Conservation (phyloP, 345 rosid genomes). For the Eucalyptus cladocalyx region DNA sequence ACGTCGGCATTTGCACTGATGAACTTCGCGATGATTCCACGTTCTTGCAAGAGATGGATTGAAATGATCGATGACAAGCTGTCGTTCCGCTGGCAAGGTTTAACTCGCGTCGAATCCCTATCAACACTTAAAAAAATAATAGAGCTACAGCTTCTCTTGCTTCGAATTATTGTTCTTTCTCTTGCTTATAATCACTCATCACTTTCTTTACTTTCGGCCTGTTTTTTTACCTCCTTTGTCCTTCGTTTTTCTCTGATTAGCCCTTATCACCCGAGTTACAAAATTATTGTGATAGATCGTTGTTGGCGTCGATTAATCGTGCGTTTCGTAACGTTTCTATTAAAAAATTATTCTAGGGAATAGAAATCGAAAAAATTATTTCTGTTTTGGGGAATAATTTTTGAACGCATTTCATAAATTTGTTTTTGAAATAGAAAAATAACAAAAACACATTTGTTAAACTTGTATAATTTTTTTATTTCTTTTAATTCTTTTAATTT, state of each 20-base stretch:
- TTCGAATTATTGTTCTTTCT: not conserved
- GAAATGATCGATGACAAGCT: not conserved
- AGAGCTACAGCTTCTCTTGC: not conserved
- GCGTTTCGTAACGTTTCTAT: too few species aligned
- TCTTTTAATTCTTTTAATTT: too few species aligned
- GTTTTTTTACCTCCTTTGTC: not conserved
- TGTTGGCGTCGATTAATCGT: not conserved
- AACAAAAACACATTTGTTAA: too few species aligned
- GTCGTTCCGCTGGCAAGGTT: not conserved
- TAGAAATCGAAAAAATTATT: too few species aligned
- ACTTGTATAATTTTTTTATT: too few species aligned
- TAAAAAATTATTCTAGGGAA: too few species aligned
- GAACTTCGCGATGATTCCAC: not conserved
- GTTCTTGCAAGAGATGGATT: not conserved
- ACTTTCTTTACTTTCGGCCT: not conserved
- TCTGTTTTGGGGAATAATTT: too few species aligned
- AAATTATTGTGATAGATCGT: not conserved
- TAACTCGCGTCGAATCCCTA: not conserved
- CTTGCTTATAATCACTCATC: not conserved
- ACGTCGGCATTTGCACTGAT: not conserved
- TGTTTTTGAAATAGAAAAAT: too few species aligned
- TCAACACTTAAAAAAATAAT: not conserved
- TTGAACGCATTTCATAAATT: too few species aligned
- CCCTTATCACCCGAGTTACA: not conserved
- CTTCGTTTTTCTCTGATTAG: not conserved